Conservation (phyloP, 2,329 filamentous ascomycete genomes). For the Colletotrichum sp. region DNA sequence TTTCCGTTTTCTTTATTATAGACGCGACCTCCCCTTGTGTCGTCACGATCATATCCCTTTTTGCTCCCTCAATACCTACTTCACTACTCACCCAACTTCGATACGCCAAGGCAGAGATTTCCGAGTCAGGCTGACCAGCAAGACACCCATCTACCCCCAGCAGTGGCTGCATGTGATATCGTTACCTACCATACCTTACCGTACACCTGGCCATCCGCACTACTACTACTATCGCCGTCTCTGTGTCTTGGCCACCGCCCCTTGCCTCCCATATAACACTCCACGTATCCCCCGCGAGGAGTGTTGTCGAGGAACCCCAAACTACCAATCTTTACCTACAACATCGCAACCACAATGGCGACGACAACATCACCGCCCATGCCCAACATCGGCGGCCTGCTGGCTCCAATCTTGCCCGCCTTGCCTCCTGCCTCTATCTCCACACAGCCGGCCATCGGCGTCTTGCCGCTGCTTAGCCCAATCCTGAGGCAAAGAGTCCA, state of each 20-base stretch:
- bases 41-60: background rate
- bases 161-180: conserved; percentile 17
- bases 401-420: conserved; percentile 63
- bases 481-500: conserved; percentile 71
- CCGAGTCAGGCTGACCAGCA: background rate
- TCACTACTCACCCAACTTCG: background rate
- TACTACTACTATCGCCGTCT: conserved; percentile 2
- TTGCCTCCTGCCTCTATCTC: conserved; percentile 65
- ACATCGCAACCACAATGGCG: conserved; percentile 27
- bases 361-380: conserved; percentile 24
- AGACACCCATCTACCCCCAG: background rate
- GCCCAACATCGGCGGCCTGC: conserved; percentile 47
- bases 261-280: background rate
- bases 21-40: background rate
- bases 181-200: background rate
- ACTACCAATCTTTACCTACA: background rate
- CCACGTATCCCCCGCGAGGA: background rate
- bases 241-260: background rate
- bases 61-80: background rate
- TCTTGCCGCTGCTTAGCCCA: conserved; percentile 67
- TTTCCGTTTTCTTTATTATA: background rate
- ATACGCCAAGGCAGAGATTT: conserved; percentile 17
- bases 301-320: background rate
- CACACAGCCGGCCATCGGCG: conserved; percentile 57
- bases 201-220: background rate